Evolutionary conservation across 2,329 filamentous ascomycete species (phyloP).

Genomic region (Bipolaris gigantea): DNA sequence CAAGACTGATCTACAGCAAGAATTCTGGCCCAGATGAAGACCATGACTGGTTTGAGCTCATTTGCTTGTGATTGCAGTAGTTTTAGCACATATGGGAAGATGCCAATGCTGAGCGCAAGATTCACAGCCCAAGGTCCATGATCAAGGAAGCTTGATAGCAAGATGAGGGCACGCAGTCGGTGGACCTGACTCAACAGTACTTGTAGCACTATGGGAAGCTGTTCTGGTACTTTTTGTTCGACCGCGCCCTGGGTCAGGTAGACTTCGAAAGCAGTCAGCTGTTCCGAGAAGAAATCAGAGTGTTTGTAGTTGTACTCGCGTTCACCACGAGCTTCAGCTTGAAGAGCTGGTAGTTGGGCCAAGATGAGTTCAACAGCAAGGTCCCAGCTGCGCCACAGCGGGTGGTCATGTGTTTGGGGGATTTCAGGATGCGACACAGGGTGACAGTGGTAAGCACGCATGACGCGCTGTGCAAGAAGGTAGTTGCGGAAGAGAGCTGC

Average conservation of each 20-base stretch:
- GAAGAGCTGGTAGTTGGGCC: slow-evolving; percentile 80
- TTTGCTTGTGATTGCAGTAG: slow-evolving; percentile 90
- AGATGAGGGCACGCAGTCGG: slow-evolving; percentile 82
- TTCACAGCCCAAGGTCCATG: slow-evolving; percentile 99
- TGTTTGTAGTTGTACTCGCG: slow-evolving; percentile 87
- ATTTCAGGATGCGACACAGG: slow-evolving; percentile 88
- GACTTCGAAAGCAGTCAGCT: slow-evolving; percentile 94
- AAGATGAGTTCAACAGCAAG: slow-evolving; percentile 94
- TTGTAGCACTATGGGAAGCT: slow-evolving; percentile 93
- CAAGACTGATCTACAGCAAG: slow-evolving; percentile 93
- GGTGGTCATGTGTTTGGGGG: slow-evolving; percentile 93
- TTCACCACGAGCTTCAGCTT: slow-evolving; percentile 74
- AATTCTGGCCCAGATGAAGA: slow-evolving; percentile 97
- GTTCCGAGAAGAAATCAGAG: slow-evolving; percentile 95
- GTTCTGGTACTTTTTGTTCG: slow-evolving; percentile 85
- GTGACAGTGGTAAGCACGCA: slow-evolving; percentile 94
- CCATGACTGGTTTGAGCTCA: slow-evolving; percentile 97
- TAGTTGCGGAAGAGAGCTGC: slow-evolving; percentile 96
- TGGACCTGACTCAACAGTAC: slow-evolving; percentile 96
- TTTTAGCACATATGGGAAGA: slow-evolving; percentile 98
- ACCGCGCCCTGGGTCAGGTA: slow-evolving; percentile 85
- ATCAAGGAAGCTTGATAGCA: slow-evolving; percentile 91
- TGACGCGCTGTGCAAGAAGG: slow-evolving; percentile 88
- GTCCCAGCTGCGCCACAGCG: slow-evolving; percentile 97
- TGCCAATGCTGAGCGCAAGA: slow-evolving; percentile 93